Conservation (phyloP, 2,329 filamentous ascomycete genomes). For the Cytospora paraplurivora region DNA sequence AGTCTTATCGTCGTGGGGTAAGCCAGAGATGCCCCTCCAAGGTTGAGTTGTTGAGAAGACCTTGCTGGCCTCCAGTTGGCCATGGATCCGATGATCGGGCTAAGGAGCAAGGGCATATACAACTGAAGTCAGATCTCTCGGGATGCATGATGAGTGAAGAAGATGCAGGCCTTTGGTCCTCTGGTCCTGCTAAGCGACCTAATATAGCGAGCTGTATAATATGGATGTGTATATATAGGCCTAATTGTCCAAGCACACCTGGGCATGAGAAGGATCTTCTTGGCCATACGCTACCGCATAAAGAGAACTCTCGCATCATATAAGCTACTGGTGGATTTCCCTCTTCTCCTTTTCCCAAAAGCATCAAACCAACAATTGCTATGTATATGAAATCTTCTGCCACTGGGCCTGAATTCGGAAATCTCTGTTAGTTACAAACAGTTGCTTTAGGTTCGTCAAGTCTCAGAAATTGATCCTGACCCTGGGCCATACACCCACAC, state of each 20-base stretch:
- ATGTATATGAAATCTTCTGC: not conserved
- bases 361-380: not conserved
- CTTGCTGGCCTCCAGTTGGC: not conserved
- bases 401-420: not conserved
- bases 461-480: not conserved
- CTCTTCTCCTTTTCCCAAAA: not conserved
- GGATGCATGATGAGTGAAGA: not conserved
- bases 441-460: not conserved
- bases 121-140: not conserved
- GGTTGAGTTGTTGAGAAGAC: not conserved
- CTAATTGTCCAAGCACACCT: not conserved
- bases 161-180: not conserved
- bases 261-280: not conserved
- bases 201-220: not conserved
- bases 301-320: not conserved
- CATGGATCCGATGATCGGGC: not conserved
- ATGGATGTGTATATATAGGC: not conserved
- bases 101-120: not conserved
- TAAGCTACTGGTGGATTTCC: not conserved
- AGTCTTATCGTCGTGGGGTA: conserved; percentile 7
- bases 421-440: not conserved
- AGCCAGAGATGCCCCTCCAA: conserved; percentile 17
- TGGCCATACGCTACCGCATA: not conserved
- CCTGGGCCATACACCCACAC: not conserved
- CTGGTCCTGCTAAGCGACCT: not conserved